phyloP scores from a whole-genome alignment of 768 basidiomycete species.

The Pleurotus pulmonarius region DNA sequence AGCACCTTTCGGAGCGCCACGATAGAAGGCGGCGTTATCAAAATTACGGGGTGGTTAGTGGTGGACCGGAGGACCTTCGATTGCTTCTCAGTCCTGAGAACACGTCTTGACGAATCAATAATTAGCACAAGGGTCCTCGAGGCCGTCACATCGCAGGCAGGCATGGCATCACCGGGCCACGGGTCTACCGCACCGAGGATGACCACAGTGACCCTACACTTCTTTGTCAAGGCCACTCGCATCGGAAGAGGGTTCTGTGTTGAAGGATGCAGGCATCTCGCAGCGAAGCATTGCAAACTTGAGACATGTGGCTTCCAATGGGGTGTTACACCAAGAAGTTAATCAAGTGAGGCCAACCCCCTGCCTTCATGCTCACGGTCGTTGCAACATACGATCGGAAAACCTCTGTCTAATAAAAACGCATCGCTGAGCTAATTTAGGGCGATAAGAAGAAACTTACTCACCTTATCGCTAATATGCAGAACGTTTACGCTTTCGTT shows the following conservation, averaged over 20 bases:
- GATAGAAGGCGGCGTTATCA: not conserved
- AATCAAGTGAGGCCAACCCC: not conserved
- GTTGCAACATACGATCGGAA: too few relatives aligned
- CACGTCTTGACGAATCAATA: not conserved
- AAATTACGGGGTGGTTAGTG: not conserved
- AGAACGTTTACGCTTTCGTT: too few relatives aligned
- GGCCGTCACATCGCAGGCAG: not conserved
- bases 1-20: not conserved
- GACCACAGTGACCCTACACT: not conserved
- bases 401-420: not conserved
- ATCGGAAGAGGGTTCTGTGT: not conserved
- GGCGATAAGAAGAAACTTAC: not conserved
- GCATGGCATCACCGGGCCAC: not conserved
- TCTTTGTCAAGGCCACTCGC: not conserved
- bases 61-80: slow-evolving; percentile 4
- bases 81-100: not conserved
- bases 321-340: not conserved
- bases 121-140: not conserved
- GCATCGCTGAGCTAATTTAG: not conserved
- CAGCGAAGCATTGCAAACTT: not conserved
- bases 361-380: not conserved
- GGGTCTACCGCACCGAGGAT: slow-evolving; percentile 4
- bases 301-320: not conserved
- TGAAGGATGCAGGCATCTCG: not conserved
- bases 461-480: slow-evolving; percentile 4